Percentiles rank a stretch among this genome's conserved stretches.
Conservation (phyloP, 768 basidiomycete genomes). For the Lactifluus hygrophoroides region DNA sequence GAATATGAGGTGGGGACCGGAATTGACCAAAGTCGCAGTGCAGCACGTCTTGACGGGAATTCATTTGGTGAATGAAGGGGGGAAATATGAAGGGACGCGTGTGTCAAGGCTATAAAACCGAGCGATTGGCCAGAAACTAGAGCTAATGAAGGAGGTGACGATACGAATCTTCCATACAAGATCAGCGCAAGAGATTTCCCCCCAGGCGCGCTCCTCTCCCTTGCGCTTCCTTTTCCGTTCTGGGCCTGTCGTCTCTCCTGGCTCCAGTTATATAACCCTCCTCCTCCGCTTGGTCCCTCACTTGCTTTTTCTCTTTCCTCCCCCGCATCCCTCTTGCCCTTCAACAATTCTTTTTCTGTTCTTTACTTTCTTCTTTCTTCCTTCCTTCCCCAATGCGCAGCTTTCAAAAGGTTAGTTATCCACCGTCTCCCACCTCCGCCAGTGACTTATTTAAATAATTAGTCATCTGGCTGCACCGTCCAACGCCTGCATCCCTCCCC, state of each 20-base stretch:
- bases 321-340: conserved; percentile 8
- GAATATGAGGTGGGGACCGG: conserved; percentile 13
- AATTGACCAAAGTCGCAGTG: not conserved
- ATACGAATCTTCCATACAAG: conserved; percentile 19
- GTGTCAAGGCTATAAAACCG: conserved; percentile 6
- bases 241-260: conserved; percentile 22
- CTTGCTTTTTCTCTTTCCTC: conserved; percentile 16
- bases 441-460: too few species aligned
- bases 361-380: conserved; percentile 4
- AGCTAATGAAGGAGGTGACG: conserved; percentile 13
- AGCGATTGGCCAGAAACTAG: conserved; percentile 13
- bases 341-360: not conserved
- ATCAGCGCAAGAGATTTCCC: conserved; percentile 21
- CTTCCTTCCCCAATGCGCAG: conserved; percentile 10
- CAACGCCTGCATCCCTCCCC: conserved; percentile 35
- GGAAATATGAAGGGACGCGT: not conserved
- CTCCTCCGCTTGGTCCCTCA: conserved; percentile 8
- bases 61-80: not conserved
- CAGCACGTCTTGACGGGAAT: conserved; percentile 3
- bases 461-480: conserved; percentile 16
- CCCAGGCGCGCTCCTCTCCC: conserved; percentile 6
- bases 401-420: conserved; percentile 14
- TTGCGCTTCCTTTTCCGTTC: conserved; percentile 19
- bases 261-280: conserved; percentile 19
- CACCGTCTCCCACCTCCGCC: not conserved